These are phyloP conservation scores for Pestalotiopsis sp. DNA, from an alignment of 2,329 filamentous ascomycete genomes.

Conservation along the genomic window DNA sequence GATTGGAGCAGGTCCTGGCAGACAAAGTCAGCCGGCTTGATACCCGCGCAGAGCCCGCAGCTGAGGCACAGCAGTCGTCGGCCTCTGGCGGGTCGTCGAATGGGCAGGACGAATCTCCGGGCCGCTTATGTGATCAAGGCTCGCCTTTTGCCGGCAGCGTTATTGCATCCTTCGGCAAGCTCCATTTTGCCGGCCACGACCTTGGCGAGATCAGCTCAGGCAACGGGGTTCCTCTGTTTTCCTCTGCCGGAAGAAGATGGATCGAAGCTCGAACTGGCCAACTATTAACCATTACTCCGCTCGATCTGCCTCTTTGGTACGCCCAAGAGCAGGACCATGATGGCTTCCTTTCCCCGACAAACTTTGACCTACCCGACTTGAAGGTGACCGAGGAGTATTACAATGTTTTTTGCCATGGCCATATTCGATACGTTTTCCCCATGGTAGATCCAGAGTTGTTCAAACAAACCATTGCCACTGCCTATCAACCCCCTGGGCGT, in stretches of 20 bases:
- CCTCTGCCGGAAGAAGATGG: conserved; percentile 49
- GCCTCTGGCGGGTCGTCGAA: neutral
- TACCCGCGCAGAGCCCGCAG: neutral
- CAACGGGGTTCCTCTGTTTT: conserved; percentile 52
- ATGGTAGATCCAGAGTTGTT: conserved; percentile 51
- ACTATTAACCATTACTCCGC: conserved; percentile 26
- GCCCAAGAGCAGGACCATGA: conserved; percentile 5
- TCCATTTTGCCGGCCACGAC: conserved; percentile 50
- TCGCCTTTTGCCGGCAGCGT: neutral
- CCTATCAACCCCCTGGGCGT: conserved; percentile 37
- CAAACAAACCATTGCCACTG: conserved; percentile 42
- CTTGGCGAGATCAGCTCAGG: conserved; percentile 48
- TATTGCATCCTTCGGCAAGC: conserved; percentile 31
- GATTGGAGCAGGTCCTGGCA: conserved; percentile 7
- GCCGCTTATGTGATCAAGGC: conserved; percentile 6
- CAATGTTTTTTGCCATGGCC: conserved; percentile 31
- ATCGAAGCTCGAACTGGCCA: conserved; percentile 48
- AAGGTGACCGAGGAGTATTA: conserved; percentile 31
- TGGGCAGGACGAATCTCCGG: neutral
- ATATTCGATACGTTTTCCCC: conserved; percentile 50
- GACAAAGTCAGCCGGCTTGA: neutral
- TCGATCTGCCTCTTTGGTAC: conserved; percentile 18
- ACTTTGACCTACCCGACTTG: conserved; percentile 39
- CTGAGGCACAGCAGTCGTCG: neutral
- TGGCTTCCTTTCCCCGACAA: neutral